Conservation (phyloP, 306 rosid genomes). For the Psophocarpus tetragonolobus region DNA sequence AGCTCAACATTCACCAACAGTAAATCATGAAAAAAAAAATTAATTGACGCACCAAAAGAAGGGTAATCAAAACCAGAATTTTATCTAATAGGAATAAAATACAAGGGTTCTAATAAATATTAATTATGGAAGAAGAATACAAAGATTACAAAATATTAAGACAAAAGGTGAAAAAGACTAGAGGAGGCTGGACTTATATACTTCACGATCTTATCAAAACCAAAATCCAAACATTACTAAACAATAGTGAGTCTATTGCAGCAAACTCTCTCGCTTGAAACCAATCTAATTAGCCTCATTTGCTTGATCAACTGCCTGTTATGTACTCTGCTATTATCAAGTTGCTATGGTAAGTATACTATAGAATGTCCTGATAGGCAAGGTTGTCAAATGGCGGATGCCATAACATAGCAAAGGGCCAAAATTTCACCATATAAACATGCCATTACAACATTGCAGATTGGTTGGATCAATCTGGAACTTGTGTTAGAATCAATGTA, state of each 20-base stretch:
- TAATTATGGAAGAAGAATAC: slow-evolving; percentile 12
- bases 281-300: neutral
- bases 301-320: slow-evolving; percentile 18
- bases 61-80: slow-evolving; percentile 15
- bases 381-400: too few relatives aligned
- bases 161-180: slow-evolving; percentile 10
- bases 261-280: slow-evolving; percentile 17
- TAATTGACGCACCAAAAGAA: slow-evolving; percentile 20
- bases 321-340: slow-evolving; percentile 12
- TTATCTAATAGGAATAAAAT: neutral
- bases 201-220: slow-evolving; percentile 15
- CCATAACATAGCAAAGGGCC: too few relatives aligned
- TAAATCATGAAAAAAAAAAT: slow-evolving; percentile 12
- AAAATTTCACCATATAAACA: too few relatives aligned
- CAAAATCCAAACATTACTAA: neutral
- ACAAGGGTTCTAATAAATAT: slow-evolving; percentile 22
- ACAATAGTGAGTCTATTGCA: neutral
- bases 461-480: slow-evolving; percentile 1
- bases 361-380: slow-evolving; percentile 19
- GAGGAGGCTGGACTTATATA: slow-evolving; percentile 18
- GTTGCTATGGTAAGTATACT: slow-evolving; percentile 1
- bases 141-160: neutral
- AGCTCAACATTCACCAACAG: slow-evolving; percentile 4
- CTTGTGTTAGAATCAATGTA: neutral
- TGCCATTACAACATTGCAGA: too few relatives aligned